Evolutionary conservation across 345 rosid genomes (phyloP).

Genomic region (Isatis tinctoria): DNA sequence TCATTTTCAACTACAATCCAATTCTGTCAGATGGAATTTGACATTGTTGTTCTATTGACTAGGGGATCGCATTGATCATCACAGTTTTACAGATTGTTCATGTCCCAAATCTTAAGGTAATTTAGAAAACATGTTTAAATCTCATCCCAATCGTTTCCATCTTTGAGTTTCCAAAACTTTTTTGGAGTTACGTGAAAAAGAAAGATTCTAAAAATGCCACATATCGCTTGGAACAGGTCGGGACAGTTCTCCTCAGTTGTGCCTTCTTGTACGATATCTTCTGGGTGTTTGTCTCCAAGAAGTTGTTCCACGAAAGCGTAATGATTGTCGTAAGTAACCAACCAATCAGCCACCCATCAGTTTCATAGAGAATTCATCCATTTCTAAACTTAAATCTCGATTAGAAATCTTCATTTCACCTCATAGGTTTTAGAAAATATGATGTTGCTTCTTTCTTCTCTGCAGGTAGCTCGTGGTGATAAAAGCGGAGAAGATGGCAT

Average conservation of each 20-base stretch:
- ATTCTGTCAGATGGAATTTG: background rate
- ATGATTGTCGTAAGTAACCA: conserved; percentile 90
- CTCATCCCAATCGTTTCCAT: background rate
- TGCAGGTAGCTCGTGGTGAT: conserved; percentile 97
- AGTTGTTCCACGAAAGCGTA: conserved; percentile 91
- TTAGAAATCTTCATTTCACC: background rate
- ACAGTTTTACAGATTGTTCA: conserved; percentile 94
- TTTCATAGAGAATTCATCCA: background rate
- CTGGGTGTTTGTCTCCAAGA: conserved; percentile 98
- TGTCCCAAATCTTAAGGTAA: conserved; percentile 96
- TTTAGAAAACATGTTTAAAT: background rate
- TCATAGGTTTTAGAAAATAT: background rate
- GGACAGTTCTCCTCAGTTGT: conserved; percentile 93
- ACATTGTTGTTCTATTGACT: conserved; percentile 26
- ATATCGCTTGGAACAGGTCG: conserved; percentile 60
- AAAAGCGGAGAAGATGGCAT: conserved; percentile 95
- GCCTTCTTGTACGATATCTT: conserved; percentile 96
- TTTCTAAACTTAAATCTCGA: background rate
- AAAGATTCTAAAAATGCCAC: conserved; percentile 2
- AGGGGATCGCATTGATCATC: conserved; percentile 95
- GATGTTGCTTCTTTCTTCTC: conserved; percentile 8
- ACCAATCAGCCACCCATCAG: background rate
- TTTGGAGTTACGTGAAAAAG: background rate
- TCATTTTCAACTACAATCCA: background rate
- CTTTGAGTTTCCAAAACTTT: background rate